Evolutionary conservation across 495 filamentous ascomycete genomes (phyloP), one percentile per base, ranked within the genome.

Genomic region (Staphylotrichum longicolle): DNA sequence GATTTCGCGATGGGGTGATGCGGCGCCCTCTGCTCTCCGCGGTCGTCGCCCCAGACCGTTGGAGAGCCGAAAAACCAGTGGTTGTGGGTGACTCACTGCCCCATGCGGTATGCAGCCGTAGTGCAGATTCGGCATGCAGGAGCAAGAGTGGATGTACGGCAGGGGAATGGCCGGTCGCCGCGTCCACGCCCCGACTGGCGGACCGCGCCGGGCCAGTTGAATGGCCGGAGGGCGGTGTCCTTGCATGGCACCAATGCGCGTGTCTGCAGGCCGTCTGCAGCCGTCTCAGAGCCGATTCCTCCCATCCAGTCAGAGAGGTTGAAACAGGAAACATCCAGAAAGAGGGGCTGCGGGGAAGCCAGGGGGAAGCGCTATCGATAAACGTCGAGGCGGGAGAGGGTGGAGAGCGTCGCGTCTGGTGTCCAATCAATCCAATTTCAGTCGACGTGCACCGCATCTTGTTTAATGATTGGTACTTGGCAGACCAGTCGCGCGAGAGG

Each of bases 361-460:
- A 52, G 51, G 41, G 44, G 32, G 46, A 72, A 67, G 64, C 70
- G 70, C 70, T 73, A 73, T 73, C 70, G 70, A 73, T 71, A 73
- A 59, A 64, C 41, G 30, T 33, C 32, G 47, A 58, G 54, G 60
- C 56, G 51, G 60, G 55, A 34, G 6, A 12, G 50, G 30, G 35
- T 47, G 12, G 30, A 57, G 35, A 27, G 20, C 20, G 44, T 7
- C 39, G 50, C 59, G 39, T 14, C 39, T 10, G 39, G 32, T 4
- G 27, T 40, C 67, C 63, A 64, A 63, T 65, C 57, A 50, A 11
- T 33, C 33, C 34, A 40, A 37, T 27, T 27, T 53, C 14, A 8
- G 3, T 2, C 34, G 12, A 52, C 49, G 39, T 12, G 54, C 30
- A 35, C 37, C 30, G 11, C 1, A 2, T 30, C 15, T 40, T n/a